Evolutionary conservation across 2,329 filamentous ascomycete genomes (phyloP).

Genomic region (Teratosphaeriaceae sp.): DNA sequence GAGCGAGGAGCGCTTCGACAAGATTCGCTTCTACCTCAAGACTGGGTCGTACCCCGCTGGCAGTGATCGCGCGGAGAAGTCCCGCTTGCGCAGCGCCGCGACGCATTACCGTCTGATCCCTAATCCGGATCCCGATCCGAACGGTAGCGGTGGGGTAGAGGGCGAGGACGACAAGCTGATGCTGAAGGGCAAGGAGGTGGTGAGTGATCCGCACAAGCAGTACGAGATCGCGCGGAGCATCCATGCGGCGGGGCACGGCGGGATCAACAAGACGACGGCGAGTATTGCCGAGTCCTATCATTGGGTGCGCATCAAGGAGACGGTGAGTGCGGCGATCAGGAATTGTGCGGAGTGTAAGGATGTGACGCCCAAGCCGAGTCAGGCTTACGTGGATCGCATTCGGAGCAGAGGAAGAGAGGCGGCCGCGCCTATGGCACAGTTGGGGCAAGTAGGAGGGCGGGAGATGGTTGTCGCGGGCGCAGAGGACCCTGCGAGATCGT

Average conservation of each 20-base stretch:
- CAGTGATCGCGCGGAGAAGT: conserved; percentile 92
- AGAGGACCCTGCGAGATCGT: too few species aligned
- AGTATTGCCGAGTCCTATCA: conserved; percentile 91
- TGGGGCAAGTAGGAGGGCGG: not conserved
- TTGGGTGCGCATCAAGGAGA: conserved; percentile 98
- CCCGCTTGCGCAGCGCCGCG: conserved; percentile 82
- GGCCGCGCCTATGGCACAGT: not conserved
- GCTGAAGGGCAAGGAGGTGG: conserved; percentile 96
- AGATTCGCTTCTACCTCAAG: conserved; percentile 96
- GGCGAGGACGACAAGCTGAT: conserved; percentile 68
- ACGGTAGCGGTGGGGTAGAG: conserved; percentile 39
- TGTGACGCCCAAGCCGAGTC: conserved; percentile 1
- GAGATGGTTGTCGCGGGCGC: conserved; percentile 4
- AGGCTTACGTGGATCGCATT: not conserved
- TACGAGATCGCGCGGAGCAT: conserved; percentile 79
- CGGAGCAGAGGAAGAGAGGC: not conserved
- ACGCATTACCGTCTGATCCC: conserved; percentile 83
- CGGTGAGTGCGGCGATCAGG: conserved; percentile 87
- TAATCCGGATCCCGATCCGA: too few species aligned
- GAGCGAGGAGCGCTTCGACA: conserved; percentile 95
- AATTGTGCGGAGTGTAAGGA: conserved; percentile 80
- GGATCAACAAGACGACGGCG: conserved; percentile 97
- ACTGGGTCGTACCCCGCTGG: conserved; percentile 88
- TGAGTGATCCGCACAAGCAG: conserved; percentile 81
- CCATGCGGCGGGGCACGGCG: conserved; percentile 72